These are phyloP conservation scores for Zymoseptoria tritici DNA, from an alignment of 2,329 filamentous ascomycete species.

Conservation along the genomic window DNA sequence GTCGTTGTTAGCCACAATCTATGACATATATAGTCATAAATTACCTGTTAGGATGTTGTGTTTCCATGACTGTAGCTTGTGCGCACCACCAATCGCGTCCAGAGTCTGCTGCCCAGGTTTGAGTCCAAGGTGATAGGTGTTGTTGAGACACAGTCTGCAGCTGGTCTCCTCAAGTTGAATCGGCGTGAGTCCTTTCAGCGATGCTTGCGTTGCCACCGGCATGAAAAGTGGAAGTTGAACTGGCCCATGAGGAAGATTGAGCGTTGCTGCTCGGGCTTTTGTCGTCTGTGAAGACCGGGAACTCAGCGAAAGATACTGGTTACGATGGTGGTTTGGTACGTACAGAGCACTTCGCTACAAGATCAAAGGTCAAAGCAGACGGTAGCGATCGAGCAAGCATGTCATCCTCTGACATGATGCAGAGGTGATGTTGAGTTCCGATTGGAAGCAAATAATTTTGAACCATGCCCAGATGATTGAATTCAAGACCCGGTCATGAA, in stretches of 20 bases:
- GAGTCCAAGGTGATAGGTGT: constrained; percentile 92
- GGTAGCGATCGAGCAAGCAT: constrained; percentile 16
- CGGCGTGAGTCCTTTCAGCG: constrained; percentile 86
- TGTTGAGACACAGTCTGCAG: constrained; percentile 89
- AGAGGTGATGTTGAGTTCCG: not conserved
- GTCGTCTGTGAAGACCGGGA: constrained; percentile 60
- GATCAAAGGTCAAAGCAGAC: constrained; percentile 68
- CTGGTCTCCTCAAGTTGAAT: constrained; percentile 84
- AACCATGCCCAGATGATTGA: not conserved
- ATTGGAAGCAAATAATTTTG: not conserved
- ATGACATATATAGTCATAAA: constrained; percentile 39
- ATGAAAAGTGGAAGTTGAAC: constrained; percentile 93
- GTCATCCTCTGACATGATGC: constrained; percentile 16
- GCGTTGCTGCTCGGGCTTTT: constrained; percentile 79
- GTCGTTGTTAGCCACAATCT: not conserved
- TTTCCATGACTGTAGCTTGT: constrained; percentile 90
- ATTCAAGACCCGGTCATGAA: not conserved
- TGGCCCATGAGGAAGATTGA: constrained; percentile 84
- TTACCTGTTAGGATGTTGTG: constrained; percentile 79
- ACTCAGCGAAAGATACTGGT: constrained; percentile 3
- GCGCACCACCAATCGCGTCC: constrained; percentile 81
- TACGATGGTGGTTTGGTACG: constrained; percentile 27
- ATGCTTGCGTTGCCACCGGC: constrained; percentile 96
- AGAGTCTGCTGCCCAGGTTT: constrained; percentile 90
- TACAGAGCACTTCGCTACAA: constrained; percentile 74